Conservation (phyloP, 2,329 filamentous ascomycete species). For the Camillea tinctor region DNA sequence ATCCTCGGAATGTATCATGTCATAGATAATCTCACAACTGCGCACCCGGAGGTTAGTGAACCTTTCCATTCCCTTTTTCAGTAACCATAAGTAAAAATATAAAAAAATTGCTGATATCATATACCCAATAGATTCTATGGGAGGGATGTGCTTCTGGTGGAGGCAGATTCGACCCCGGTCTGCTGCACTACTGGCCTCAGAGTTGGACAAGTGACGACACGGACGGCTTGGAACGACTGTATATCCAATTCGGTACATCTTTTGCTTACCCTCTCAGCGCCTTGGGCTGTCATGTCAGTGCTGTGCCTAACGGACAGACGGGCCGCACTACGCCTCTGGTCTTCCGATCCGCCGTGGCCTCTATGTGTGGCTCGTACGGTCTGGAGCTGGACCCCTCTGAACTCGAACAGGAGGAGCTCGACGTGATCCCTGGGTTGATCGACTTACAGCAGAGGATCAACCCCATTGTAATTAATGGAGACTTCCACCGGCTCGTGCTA, state of each 20-base stretch:
- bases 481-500: slow-evolving; percentile 58
- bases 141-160: slow-evolving; percentile 66
- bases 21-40: slow-evolving; percentile 56
- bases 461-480: slow-evolving; percentile 56
- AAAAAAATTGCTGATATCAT: neutral
- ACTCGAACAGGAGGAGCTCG: slow-evolving; percentile 50
- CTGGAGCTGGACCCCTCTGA: slow-evolving; percentile 60
- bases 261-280: slow-evolving; percentile 60
- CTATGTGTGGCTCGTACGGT: slow-evolving; percentile 68
- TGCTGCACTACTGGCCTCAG: slow-evolving; percentile 65
- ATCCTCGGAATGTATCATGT: slow-evolving; percentile 64
- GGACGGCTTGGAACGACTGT: slow-evolving; percentile 59
- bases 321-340: slow-evolving; percentile 53
- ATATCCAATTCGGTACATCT: slow-evolving; percentile 63
- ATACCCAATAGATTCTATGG: slow-evolving; percentile 51
- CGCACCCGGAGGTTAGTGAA: slow-evolving; percentile 47
- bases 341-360: slow-evolving; percentile 64
- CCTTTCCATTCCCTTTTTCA: neutral
- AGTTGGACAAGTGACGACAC: slow-evolving; percentile 67
- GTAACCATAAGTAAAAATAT: neutral
- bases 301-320: slow-evolving; percentile 58
- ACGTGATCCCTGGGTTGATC: slow-evolving; percentile 53
- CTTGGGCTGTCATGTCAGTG: slow-evolving; percentile 66
- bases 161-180: slow-evolving; percentile 61
- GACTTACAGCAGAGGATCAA: slow-evolving; percentile 54